A percentile compares a stretch with the other conserved stretches of the same genome.
Evolutionary conservation across 176 grass and related monocot genomes (phyloP).

Genomic region (Lolium perenne): DNA sequence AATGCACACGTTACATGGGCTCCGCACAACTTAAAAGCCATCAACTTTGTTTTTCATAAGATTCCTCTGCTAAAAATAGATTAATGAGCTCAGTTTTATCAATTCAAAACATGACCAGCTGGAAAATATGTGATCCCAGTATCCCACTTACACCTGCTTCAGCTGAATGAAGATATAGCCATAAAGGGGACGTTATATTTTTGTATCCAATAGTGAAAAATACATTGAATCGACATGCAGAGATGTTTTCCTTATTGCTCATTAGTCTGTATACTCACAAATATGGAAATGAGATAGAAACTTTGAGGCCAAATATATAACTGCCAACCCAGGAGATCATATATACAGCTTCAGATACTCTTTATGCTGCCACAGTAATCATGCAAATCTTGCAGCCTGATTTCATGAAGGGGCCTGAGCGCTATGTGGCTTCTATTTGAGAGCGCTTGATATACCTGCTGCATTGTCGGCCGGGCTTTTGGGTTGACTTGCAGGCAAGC

Average conservation of each 20-base stretch:
- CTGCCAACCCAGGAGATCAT: not conserved
- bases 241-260: not conserved
- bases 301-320: not conserved
- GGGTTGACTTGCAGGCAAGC: slow-evolving; percentile 40
- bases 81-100: no score
- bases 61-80: not conserved
- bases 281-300: not conserved
- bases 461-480: slow-evolving; percentile 36
- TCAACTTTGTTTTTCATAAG: no score
- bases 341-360: slow-evolving; percentile 16
- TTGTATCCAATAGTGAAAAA: not conserved
- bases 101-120: not conserved
- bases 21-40: no score
- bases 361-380: slow-evolving; percentile 1
- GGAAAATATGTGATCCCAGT: not conserved
- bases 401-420: not conserved
- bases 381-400: slow-evolving; percentile 37
- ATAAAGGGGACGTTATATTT: not conserved
- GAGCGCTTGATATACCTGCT: slow-evolving; percentile 3
- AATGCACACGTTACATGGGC: no score
- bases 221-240: not conserved
- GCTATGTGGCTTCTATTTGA: not conserved
- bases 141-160: not conserved
- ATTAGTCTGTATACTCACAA: not conserved
- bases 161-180: not conserved